These are phyloP conservation scores for Durusdinium trenchii DNA, from an alignment of 73 alveolate species.

Conservation along the genomic window DNA sequence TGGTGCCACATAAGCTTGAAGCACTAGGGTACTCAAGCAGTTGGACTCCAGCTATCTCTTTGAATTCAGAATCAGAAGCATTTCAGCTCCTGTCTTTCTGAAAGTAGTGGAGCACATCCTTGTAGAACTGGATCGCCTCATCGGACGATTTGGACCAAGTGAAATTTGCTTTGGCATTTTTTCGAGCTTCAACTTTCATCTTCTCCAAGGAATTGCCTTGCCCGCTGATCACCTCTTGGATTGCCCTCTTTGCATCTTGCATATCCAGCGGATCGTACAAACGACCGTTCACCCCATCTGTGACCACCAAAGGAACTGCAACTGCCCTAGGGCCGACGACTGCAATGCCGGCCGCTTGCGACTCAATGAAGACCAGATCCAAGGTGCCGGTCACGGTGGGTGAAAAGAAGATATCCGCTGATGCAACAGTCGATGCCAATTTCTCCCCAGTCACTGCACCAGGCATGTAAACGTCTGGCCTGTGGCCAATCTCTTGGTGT, in stretches of 20 bases:
- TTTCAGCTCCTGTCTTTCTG: neutral
- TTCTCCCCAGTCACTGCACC: constrained; percentile 58
- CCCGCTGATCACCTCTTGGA: neutral
- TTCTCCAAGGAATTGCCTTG: constrained; percentile 28
- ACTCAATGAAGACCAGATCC: constrained; percentile 62
- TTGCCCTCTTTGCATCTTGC: constrained; percentile 78
- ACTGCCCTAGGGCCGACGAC: constrained; percentile 49
- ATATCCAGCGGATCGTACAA: constrained; percentile 68
- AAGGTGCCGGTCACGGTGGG: constrained; percentile 72
- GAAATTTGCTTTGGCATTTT: constrained; percentile 56
- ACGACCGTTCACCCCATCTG: constrained; percentile 53
- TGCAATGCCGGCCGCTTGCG: constrained; percentile 88
- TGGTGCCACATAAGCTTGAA: neutral
- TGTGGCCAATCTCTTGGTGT: neutral
- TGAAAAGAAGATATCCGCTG: constrained; percentile 50
- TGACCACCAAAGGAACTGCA: constrained; percentile 55
- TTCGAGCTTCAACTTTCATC: constrained; percentile 36
- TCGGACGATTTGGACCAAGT: constrained; percentile 54
- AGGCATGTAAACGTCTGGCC: constrained; percentile 49
- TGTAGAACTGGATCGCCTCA: constrained; percentile 37
- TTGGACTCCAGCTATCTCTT: neutral
- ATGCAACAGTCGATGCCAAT: constrained; percentile 39
- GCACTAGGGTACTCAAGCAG: constrained; percentile 15
- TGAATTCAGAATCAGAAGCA: neutral
- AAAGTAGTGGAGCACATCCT: constrained; percentile 37